Percentiles rank a stretch among this genome's conserved stretches.
These are phyloP conservation scores for Ceratocystis smalleyi DNA, from an alignment of 2,329 filamentous ascomycete genomes.

Conservation along the genomic window DNA sequence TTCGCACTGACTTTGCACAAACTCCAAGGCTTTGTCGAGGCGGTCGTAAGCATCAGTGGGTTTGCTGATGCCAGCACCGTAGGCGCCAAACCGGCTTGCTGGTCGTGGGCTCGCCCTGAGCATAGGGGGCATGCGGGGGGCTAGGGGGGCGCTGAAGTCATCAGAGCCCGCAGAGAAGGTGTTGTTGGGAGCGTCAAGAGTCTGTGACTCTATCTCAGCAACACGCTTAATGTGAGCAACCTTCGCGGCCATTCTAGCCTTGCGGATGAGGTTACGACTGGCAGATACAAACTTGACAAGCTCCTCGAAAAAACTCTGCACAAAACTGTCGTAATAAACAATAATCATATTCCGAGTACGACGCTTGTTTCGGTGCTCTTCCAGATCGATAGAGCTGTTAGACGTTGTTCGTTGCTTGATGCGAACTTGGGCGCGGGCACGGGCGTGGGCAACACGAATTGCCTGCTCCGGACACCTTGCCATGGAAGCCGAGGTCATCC, in stretches of 20 bases:
- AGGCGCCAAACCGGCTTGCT: conserved; percentile 6
- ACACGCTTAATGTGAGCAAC: conserved; percentile 49
- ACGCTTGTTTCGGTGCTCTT: conserved; percentile 35
- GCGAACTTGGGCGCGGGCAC: conserved; percentile 33
- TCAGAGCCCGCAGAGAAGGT: conserved; percentile 17
- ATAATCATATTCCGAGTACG: conserved; percentile 62
- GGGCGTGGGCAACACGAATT: conserved; percentile 30
- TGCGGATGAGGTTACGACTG: conserved; percentile 69
- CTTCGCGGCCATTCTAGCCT: conserved; percentile 70
- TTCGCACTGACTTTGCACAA: conserved; percentile 68
- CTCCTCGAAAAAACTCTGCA: conserved; percentile 68
- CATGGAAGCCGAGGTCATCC: conserved; percentile 21
- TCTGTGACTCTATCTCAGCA: conserved; percentile 42
- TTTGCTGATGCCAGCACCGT: conserved; percentile 20
- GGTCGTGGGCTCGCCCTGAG: conserved; percentile 25
- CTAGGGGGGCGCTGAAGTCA: conserved; percentile 14
- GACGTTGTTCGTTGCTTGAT: conserved; percentile 38
- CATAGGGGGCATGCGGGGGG: conserved; percentile 25
- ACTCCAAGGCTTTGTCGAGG: conserved; percentile 64
- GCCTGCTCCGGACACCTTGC: conserved; percentile 32
- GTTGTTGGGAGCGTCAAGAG: conserved; percentile 20
- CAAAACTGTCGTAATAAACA: conserved; percentile 82
- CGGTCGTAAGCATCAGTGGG: conserved; percentile 47
- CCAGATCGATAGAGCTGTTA: conserved; percentile 32
- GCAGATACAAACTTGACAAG: conserved; percentile 68